Evolutionary conservation across 495 filamentous ascomycete species (phyloP), one percentile per base, ranked within the genome.

Genomic region (Aspergillus funiculosus): DNA sequence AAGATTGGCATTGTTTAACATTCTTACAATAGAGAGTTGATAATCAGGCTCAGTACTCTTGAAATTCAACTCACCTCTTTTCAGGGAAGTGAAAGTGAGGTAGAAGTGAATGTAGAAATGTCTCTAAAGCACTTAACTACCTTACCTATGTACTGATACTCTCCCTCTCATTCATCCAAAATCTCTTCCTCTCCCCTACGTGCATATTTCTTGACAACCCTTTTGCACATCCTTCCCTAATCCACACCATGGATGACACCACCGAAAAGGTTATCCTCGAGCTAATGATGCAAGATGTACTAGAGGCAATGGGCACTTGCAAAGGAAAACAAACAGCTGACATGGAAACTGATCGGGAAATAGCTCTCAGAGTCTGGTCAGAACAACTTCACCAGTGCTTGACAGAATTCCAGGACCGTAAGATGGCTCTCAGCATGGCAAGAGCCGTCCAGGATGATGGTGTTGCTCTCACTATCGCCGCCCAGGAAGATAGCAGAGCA

Each of bases 331-430:
- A 25, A 20, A 46, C 4, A 25, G 34, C 22, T 6, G 40, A 24
- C 1, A 7, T 21, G 6, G 13, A 30, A 1, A 41, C 29, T 3
- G 43, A 52, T 21, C 28, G 31, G 5, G 42, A 52, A 10, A 9
- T 45, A 9, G 48, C 42, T 9, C 27, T 46, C 29, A 21, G 22
- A n/a, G 42, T 35, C 3, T 52, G 49, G 43, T 39, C 30, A 22
- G 15, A 20, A 15, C 21, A 52, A 17, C 37, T 52, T 19, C 28
- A 31, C 20, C 42, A 42, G 4, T 46, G 14, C 18, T 26, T 14
- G 14, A 28, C 17, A 1, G 25, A 1, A 2, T 15, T 31, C 18
- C 17, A 37, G 6, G 49, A 52, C 14, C 37, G 30, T 8, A 40
- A 46, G 27, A 37, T 52, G 43, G 43, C 43, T 1, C 37, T 22